Conservation (phyloP, 768 basidiomycete species). For the Suillus lakei region DNA sequence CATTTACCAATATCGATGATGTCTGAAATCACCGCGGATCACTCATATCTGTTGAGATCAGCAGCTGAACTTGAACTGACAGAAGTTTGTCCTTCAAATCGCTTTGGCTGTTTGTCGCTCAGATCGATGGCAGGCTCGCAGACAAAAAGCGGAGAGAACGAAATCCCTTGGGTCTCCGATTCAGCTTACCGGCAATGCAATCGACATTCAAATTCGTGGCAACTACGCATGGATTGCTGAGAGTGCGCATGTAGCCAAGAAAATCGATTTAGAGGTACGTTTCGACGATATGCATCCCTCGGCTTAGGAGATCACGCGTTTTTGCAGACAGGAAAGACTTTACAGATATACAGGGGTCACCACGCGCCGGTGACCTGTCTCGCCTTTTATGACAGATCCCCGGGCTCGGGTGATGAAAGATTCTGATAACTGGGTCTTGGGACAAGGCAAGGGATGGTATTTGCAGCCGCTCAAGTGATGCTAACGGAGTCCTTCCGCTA, state of each 20-base stretch:
- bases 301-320: conserved; percentile 3
- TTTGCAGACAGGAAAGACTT: conserved; percentile 78
- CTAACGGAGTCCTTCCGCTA: conserved; percentile 37
- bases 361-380: conserved; percentile 88
- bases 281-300: neutral
- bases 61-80: conserved; percentile 37
- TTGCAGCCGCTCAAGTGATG: neutral
- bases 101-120: conserved; percentile 1
- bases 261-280: conserved; percentile 76
- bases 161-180: conserved; percentile 82
- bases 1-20: neutral
- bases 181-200: conserved; percentile 71
- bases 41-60: conserved; percentile 32
- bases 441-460: conserved; percentile 61
- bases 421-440: conserved; percentile 93
- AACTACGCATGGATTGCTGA: conserved; percentile 87
- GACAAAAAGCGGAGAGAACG: conserved; percentile 70
- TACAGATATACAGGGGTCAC: conserved; percentile 82
- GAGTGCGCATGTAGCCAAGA: conserved; percentile 75
- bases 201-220: conserved; percentile 68
- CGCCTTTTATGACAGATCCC: conserved; percentile 58
- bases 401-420: conserved; percentile 46
- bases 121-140: conserved; percentile 56
- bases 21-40: conserved; percentile 26
- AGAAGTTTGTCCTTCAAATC: conserved; percentile 22